Evolutionary conservation across 148 eudicot genomes (phyloP).

Genomic region (Chenopodium berlandieri): DNA sequence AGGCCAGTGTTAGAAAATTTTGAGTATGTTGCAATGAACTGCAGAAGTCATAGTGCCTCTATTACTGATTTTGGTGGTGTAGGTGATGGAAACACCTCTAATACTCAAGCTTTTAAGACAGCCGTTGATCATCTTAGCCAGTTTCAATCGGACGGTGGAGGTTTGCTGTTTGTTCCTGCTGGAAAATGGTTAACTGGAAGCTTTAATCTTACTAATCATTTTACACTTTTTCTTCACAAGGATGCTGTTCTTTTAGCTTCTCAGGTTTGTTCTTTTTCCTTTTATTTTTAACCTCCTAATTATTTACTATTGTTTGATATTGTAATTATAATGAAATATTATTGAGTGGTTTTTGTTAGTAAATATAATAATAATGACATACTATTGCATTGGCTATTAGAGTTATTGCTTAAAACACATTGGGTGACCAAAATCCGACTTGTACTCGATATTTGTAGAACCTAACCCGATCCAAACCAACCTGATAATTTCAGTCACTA

Average conservation of each 20-base stretch:
- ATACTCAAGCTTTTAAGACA: slow-evolving; percentile 68
- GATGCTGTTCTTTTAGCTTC: slow-evolving; percentile 95
- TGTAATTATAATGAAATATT: no score
- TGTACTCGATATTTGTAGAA: no score
- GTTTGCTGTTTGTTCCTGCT: slow-evolving; percentile 71
- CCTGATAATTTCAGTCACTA: no score
- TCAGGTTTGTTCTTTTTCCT: slow-evolving; percentile 43
- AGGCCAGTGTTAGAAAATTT: slow-evolving; percentile 21
- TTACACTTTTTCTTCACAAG: slow-evolving; percentile 70
- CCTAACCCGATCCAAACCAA: no score
- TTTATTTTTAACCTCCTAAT: background rate
- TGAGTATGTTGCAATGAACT: slow-evolving; percentile 56
- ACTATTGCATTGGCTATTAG: no score
- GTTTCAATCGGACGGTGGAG: slow-evolving; percentile 62
- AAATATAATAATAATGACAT: no score
- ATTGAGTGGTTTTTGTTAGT: no score
- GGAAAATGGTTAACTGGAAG: slow-evolving; percentile 95
- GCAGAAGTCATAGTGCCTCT: slow-evolving; percentile 65
- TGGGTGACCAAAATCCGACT: no score
- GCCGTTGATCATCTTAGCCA: slow-evolving; percentile 68
- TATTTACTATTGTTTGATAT: no score
- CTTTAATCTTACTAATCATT: slow-evolving; percentile 89
- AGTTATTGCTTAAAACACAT: no score
- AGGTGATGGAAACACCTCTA: slow-evolving; percentile 74
- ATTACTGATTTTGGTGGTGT: slow-evolving; percentile 84